Percentiles rank a stretch among this genome's conserved stretches.
Conservation (phyloP, 176 grass and related monocot species). For the Musa acuminata region DNA sequence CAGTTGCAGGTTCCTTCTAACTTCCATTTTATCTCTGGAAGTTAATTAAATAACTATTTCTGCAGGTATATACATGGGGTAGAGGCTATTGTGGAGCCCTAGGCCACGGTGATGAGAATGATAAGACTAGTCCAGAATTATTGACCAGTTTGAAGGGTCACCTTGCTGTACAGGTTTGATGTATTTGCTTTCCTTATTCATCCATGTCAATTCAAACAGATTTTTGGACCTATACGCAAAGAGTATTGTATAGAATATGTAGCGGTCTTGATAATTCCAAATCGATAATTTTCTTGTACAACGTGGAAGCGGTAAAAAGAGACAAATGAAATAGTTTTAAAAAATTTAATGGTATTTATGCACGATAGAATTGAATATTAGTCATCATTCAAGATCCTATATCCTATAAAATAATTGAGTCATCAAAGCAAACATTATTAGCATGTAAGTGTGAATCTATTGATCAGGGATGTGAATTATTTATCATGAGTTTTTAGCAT, state of each 20-base stretch:
- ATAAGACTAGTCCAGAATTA: constrained; percentile 86
- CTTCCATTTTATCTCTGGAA: neutral
- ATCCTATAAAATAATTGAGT: too few relatives aligned
- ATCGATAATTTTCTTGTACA: neutral
- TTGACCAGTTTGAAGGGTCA: constrained; percentile 57
- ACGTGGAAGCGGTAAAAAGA: neutral
- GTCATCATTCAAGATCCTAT: too few relatives aligned
- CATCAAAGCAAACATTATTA: too few relatives aligned
- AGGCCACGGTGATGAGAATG: constrained; percentile 96
- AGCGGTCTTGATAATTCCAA: neutral
- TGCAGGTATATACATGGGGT: constrained; percentile 98
- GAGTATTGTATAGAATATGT: too few relatives aligned
- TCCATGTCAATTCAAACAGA: too few relatives aligned
- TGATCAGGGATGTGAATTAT: too few relatives aligned
- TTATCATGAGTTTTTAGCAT: too few relatives aligned
- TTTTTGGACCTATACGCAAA: too few relatives aligned
- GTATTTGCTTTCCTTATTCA: constrained; percentile 5
- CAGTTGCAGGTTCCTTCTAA: neutral
- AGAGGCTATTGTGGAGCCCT: constrained; percentile 98
- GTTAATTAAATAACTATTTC: constrained; percentile 15
- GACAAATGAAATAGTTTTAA: too few relatives aligned
- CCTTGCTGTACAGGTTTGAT: constrained; percentile 86
- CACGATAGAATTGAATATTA: too few relatives aligned
- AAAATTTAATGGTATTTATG: too few relatives aligned
- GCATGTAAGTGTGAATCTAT: too few relatives aligned